Evolutionary conservation across 2,329 filamentous ascomycete species (phyloP).

Genomic region (Monosporascus ibericus): DNA sequence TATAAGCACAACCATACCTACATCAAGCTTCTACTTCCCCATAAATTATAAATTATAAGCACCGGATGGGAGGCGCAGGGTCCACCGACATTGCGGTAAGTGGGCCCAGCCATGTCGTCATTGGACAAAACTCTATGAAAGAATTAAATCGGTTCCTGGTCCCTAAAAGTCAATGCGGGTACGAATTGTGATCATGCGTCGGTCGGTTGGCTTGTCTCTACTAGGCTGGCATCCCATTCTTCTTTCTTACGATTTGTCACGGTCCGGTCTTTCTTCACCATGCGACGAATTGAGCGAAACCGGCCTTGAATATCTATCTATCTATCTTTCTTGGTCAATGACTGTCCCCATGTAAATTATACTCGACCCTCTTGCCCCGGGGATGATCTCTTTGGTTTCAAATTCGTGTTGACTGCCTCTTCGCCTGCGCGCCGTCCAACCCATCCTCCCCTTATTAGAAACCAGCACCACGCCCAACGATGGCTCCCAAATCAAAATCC

Average conservation of each 20-base stretch:
- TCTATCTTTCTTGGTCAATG: background rate
- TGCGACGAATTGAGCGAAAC: too few relatives aligned
- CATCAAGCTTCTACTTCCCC: background rate
- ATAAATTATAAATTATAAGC: background rate
- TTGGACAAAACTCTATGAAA: background rate
- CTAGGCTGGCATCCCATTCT: too few relatives aligned
- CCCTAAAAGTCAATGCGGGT: background rate
- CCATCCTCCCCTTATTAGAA: background rate
- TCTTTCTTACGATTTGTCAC: too few relatives aligned
- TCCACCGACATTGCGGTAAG: background rate
- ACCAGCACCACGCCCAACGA: background rate
- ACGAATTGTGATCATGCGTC: too few relatives aligned
- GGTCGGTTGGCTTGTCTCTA: too few relatives aligned
- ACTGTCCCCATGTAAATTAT: background rate
- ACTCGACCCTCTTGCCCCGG: background rate
- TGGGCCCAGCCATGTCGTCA: background rate
- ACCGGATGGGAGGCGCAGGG: background rate
- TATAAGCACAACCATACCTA: too few relatives aligned
- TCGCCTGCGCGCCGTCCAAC: background rate
- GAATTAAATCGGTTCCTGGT: background rate
- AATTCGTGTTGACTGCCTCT: background rate
- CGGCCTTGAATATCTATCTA: too few relatives aligned
- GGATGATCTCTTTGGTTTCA: background rate
- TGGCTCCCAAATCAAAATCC: slow-evolving; percentile 23
- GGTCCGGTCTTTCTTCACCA: too few relatives aligned